A percentile compares a stretch with the other conserved stretches of the same genome.
phyloP scores from a whole-genome alignment of 148 eudicot species.

The Chenopodium quinoa region DNA sequence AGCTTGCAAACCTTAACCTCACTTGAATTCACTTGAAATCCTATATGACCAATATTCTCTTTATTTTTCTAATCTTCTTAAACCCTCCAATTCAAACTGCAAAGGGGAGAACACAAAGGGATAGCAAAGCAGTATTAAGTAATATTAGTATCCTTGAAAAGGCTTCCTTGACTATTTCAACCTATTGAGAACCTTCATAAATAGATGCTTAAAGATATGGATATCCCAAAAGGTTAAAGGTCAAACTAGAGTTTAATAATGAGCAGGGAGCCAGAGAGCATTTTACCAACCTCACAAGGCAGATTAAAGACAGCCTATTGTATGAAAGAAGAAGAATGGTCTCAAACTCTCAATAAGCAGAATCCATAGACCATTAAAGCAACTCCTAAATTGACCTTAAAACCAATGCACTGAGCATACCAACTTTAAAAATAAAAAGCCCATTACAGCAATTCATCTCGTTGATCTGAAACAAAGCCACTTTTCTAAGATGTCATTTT shows the following conservation, averaged over 20 bases:
- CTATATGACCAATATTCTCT: neutral
- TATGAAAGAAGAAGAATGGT: neutral
- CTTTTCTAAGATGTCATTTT: neutral
- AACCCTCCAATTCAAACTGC: neutral
- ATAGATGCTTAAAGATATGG: neutral
- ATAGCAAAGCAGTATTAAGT: neutral
- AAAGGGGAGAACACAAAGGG: neutral
- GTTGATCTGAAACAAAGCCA: too few species aligned
- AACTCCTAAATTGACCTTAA: neutral
- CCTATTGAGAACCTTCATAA: neutral
- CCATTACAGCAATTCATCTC: neutral
- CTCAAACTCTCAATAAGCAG: neutral
- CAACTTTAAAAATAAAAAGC: neutral
- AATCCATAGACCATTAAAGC: neutral
- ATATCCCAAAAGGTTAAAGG: neutral
- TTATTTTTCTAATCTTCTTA: neutral
- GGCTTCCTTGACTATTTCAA: neutral
- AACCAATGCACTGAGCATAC: neutral
- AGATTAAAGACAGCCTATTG: neutral
- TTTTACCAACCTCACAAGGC: neutral
- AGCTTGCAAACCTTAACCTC: neutral
- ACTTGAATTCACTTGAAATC: neutral
- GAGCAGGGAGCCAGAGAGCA: neutral
- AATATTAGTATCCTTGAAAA: too few species aligned
- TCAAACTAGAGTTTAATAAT: too few species aligned